A percentile compares a stretch with the other conserved stretches of the same genome.
These are phyloP conservation scores for Salix brachista DNA, from an alignment of 345 rosid genomes.

Conservation along the genomic window DNA sequence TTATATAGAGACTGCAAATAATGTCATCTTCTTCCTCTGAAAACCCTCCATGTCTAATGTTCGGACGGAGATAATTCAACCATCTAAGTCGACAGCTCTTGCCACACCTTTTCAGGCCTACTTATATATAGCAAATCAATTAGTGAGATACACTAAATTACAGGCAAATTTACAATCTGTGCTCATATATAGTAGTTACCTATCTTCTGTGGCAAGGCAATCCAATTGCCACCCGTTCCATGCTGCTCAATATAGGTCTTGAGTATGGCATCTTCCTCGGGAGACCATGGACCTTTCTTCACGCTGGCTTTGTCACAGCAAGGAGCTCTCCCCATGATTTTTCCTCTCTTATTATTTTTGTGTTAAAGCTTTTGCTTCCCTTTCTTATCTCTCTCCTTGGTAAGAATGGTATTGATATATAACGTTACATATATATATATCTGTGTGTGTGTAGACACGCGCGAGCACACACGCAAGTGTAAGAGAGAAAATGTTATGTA, in stretches of 20 bases:
- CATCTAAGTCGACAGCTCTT: constrained; percentile 56
- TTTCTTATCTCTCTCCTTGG: constrained; percentile 11
- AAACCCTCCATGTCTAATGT: constrained; percentile 57
- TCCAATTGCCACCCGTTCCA: constrained; percentile 51
- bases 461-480: too few species aligned
- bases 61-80: constrained; percentile 58
- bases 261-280: constrained; percentile 43
- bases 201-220: constrained; percentile 69
- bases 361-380: constrained; percentile 3
- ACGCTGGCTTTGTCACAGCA: constrained; percentile 32
- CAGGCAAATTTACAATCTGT: neutral
- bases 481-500: constrained; percentile 12
- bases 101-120: constrained; percentile 58
- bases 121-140: neutral
- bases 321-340: constrained; percentile 29
- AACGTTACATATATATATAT: constrained; percentile 29
- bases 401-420: constrained; percentile 24
- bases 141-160: neutral
- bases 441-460: neutral
- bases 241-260: constrained; percentile 60
- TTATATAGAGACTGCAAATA: constrained; percentile 49
- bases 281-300: constrained; percentile 33
- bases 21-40: constrained; percentile 57
- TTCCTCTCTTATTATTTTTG: neutral
- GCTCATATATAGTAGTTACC: constrained; percentile 27